These are phyloP conservation scores for Diaporthe sp. DNA, from an alignment of 2,329 filamentous ascomycete genomes.

Conservation along the genomic window DNA sequence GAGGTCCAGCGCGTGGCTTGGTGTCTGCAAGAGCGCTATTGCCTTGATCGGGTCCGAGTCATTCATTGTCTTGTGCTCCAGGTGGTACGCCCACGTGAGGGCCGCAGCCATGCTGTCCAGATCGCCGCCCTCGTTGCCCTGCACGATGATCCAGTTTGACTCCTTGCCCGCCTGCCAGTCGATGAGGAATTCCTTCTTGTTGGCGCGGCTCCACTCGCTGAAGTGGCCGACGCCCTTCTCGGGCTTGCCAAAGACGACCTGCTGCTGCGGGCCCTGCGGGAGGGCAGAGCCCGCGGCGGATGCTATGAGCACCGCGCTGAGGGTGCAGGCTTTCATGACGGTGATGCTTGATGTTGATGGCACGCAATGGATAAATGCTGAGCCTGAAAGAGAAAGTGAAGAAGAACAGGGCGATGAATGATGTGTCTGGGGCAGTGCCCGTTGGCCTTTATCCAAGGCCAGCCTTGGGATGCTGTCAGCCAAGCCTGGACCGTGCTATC, in stretches of 20 bases:
- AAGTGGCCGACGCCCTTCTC: conserved; percentile 59
- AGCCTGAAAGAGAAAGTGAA: not conserved
- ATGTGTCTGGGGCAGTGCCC: conserved; percentile 9
- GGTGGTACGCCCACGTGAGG: conserved; percentile 62
- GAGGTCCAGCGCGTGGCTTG: conserved; percentile 59
- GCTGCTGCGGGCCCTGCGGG: conserved; percentile 20
- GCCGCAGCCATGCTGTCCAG: conserved; percentile 59
- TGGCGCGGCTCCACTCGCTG: conserved; percentile 61
- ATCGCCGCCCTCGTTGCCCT: conserved; percentile 61
- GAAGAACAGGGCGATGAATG: not conserved
- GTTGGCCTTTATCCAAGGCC: conserved; percentile 8
- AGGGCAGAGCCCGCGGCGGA: not conserved
- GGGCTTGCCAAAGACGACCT: conserved; percentile 31
- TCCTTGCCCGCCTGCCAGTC: conserved; percentile 60
- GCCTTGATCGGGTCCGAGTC: conserved; percentile 58
- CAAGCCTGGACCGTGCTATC: conserved; percentile 27
- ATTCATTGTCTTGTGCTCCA: conserved; percentile 58
- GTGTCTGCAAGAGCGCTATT: conserved; percentile 61
- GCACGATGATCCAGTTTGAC: conserved; percentile 59
- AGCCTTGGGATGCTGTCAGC: conserved; percentile 22
- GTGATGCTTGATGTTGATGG: not conserved
- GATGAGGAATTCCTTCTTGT: conserved; percentile 59
- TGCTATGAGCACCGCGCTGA: conserved; percentile 28
- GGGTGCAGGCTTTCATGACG: conserved; percentile 13
- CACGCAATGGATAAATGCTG: not conserved